phyloP scores from a whole-genome alignment of 163 green algal species.

The Picocystis sp. region DNA sequence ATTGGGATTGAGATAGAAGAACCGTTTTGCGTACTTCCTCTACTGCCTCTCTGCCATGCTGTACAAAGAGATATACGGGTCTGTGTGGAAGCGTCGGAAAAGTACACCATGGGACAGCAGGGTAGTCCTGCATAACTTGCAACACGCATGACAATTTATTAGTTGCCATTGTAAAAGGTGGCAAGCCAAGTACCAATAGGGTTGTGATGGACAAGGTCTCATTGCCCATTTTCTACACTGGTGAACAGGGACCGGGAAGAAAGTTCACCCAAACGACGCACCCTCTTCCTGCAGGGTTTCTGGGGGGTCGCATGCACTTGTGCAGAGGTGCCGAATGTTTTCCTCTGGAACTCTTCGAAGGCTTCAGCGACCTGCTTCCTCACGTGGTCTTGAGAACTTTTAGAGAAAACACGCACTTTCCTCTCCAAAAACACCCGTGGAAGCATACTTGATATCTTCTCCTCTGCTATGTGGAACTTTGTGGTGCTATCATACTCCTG shows the following conservation, averaged over 20 bases:
- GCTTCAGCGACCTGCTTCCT: background rate
- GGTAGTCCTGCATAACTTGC: too few relatives aligned
- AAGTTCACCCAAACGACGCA: too few relatives aligned
- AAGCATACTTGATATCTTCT: slow-evolving; percentile 6
- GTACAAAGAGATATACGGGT: too few relatives aligned
- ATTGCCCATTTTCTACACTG: too few relatives aligned
- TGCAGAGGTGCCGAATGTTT: background rate
- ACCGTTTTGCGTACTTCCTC: slow-evolving; percentile 30
- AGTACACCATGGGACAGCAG: too few relatives aligned
- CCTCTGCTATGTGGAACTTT: slow-evolving; percentile 6
- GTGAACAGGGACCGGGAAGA: too few relatives aligned
- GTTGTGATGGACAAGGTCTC: too few relatives aligned
- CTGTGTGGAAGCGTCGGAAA: too few relatives aligned
- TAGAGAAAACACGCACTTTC: slow-evolving; percentile 4
- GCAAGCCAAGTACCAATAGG: too few relatives aligned
- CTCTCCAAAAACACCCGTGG: slow-evolving; percentile 2
- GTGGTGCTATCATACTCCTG: background rate
- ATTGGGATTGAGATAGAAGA: slow-evolving; percentile 30
- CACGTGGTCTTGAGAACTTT: background rate
- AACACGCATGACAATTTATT: too few relatives aligned
- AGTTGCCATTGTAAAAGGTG: too few relatives aligned
- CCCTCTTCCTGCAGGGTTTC: background rate
- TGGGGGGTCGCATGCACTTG: slow-evolving; percentile 1
- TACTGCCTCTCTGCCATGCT: slow-evolving; percentile 1
- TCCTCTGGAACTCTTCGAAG: slow-evolving; percentile 8